Evolutionary conservation across 768 basidiomycete species (phyloP).

Genomic region (Rhodotorula babjevae): DNA sequence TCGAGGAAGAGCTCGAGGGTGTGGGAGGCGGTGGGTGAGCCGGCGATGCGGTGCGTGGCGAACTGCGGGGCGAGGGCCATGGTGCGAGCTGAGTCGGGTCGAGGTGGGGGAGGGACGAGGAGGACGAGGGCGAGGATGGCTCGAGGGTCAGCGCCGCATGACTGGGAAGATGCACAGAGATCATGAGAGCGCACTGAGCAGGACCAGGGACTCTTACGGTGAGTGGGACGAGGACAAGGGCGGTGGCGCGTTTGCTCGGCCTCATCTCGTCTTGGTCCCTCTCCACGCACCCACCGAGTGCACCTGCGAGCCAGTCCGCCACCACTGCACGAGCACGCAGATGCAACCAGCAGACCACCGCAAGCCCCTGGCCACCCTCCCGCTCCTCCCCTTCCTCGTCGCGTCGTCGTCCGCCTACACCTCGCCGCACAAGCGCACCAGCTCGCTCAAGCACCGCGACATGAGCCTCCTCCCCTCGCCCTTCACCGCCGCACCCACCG

Average conservation of each 20-base stretch:
- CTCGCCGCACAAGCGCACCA: not conserved
- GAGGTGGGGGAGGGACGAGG: not conserved
- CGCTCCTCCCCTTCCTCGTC: conserved; percentile 10
- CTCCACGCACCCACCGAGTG: too few relatives aligned
- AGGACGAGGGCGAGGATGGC: not conserved
- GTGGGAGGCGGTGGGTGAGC: conserved; percentile 2
- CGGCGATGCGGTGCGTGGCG: conserved; percentile 24
- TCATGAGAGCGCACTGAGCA: not conserved
- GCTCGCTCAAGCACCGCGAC: not conserved
- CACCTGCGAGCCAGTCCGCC: too few relatives aligned
- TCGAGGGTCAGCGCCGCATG: not conserved
- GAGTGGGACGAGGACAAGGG: too few relatives aligned
- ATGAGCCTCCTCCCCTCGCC: conserved; percentile 16
- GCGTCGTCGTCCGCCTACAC: not conserved
- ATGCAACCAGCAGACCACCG: not conserved
- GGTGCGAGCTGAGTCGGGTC: not conserved
- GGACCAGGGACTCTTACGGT: too few relatives aligned
- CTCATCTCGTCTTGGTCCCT: too few relatives aligned
- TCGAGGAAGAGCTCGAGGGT: conserved; percentile 25
- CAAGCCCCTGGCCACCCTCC: conserved; percentile 12
- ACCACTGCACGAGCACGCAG: too few relatives aligned
- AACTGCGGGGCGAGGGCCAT: conserved; percentile 35
- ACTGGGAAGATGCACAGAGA: not conserved
- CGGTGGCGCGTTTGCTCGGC: too few relatives aligned
- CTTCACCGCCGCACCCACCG: not conserved